Evolutionary conservation across 805 yeast genomes (phyloP).

Genomic region (Saccharomyces jurei): DNA sequence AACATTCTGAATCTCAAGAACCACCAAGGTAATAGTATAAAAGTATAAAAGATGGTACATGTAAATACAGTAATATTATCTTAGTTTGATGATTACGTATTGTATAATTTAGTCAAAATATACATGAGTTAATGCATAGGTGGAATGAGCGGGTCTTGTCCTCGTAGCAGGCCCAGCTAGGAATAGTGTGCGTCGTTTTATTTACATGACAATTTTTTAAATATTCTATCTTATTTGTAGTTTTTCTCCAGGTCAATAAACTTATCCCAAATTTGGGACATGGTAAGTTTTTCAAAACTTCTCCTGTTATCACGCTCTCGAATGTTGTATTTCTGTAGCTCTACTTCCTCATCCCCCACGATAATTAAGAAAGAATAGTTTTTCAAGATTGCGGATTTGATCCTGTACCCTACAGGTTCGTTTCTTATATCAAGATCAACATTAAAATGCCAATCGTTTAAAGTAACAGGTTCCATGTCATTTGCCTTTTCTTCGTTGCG

Average conservation of each 20-base stretch:
- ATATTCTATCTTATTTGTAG: conserved; percentile 31
- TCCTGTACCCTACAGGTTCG: conserved; percentile 73
- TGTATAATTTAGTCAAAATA: background rate
- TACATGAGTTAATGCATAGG: background rate
- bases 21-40: background rate
- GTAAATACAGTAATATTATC: background rate
- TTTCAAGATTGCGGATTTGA: conserved; percentile 66
- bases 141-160: background rate
- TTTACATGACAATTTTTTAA: background rate
- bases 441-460: conserved; percentile 53
- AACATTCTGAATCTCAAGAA: background rate
- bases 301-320: conserved; percentile 48
- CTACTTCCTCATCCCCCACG: conserved; percentile 80
- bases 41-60: background rate
- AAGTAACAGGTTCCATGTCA: conserved; percentile 40
- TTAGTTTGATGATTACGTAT: background rate
- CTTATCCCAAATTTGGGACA: conserved; percentile 43
- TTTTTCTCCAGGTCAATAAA: conserved; percentile 50
- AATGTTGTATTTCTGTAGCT: conserved; percentile 50
- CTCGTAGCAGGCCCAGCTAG: background rate
- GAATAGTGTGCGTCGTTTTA: background rate
- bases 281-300: conserved; percentile 34
- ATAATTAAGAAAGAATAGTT: conserved; percentile 77
- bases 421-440: conserved; percentile 69
- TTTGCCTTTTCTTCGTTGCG: conserved; percentile 36